Evolutionary conservation across 345 rosid genomes (phyloP), one percentile per base, ranked within the genome.

Genomic region (Populus davidiana): DNA sequence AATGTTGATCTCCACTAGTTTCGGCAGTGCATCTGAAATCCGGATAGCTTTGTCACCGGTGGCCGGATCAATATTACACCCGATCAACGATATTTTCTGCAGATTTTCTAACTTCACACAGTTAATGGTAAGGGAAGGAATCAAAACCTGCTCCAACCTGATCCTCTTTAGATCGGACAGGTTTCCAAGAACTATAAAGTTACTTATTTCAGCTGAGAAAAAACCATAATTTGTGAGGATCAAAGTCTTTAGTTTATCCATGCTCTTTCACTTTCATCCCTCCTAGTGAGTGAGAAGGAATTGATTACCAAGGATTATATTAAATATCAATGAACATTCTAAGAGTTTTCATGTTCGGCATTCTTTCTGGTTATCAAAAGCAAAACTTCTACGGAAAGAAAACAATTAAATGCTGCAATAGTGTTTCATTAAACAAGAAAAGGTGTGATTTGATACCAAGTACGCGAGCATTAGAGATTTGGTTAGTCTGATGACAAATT

Each of bases 1-100:
- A 38, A 69, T 69, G 74, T 69, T 69, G 52, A 76, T 68, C 39
- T 76, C 79, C 72, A 4, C 62, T 52, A 76, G 13, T 27, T 76
- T 76, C 59, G 79, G 74, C 43, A 76, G 41, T 2, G 73, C 67
- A 9, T 52, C 52, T 23, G 79, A 35, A 66, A 76, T 33, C 38
- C 14, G 52, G 17, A 35, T 41, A 36, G 49, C 6, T 8, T 67
- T 68, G 36, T 36, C 29, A 69, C 4, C 12, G 44, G 1, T 0
- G 14, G 44, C 2, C 44, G 44, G 44, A 41, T 0, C 44, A 41
- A 11, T 41, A 41, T 41, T 41, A 41, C 44, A 41, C 0, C 44
- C 12, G 44, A 41, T 1, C 67, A 76, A 33, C 17, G 73, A 33
- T 36, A 76, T 56, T 14, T 54, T 76, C 54, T 66, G 72, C 23